Base-by-base conservation (phyloP, 2,329 filamentous ascomycete species). In the Fusarium sp. region DNA sequence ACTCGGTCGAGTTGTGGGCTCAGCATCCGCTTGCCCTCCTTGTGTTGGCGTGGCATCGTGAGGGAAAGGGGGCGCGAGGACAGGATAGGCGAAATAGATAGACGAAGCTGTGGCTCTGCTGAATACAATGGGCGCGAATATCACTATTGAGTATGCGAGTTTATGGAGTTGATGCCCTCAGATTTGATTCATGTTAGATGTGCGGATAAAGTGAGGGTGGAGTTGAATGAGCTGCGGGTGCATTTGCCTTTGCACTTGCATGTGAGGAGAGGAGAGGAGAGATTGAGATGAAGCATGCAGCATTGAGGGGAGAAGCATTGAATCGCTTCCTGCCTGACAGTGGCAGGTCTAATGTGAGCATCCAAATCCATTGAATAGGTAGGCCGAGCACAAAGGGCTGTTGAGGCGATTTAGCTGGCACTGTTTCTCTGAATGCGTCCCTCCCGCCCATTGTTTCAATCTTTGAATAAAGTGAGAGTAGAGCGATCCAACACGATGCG, bases 11-110 rank as follows among this genome's bases (percentile, higher is more conserved):
- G 23, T 11, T 62, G 61, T 10, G 68, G 68, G 43, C 68, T 72
- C 12, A 72, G 62, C 41, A 50, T 16, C 18, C 48, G 68, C 47
- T 71, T 71, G n/a, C 39, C 43, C 28, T 48, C 28, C 18, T 61
- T 31, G 18, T 43, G 18, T 10, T n/a, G 60, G 12, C 37, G 47
- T 37, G 34, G 31, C 67, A 70, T 70, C 11, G 55, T 16, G 59
- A 47, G 55, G 23, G 34, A 47, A 7, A 31, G 36, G 18, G 16
- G 43, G 40, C 31, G 30, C 16, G 30, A 46, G 15, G 12, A 37
- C 43, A 44, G 34, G 51, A 28, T 28, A 5, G 23, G 23, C 23
- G 23, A 23, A 23, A 23, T 12, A 34, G 23, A 18, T 41, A 51
- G 34, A 51, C 56, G 46, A 16, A 40, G 36, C 16, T 40, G 43